Evolutionary conservation across 768 basidiomycete species (phyloP).

Genomic region (Cystobasidium onofrii): DNA sequence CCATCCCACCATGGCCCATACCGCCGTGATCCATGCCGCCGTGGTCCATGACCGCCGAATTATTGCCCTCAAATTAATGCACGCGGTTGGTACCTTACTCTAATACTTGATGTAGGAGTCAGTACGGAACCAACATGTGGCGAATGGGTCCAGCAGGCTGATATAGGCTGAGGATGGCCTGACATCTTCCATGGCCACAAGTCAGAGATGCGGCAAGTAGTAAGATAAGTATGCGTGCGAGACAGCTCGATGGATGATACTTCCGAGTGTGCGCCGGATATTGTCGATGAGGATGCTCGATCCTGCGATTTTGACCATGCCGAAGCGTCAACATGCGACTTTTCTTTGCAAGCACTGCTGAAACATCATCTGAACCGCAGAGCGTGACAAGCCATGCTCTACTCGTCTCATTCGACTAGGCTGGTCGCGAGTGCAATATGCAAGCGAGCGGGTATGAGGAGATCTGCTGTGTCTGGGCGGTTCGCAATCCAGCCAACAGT

Average conservation of each 20-base stretch:
- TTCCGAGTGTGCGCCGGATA: too few species aligned
- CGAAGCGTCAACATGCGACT: too few species aligned
- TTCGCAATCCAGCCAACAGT: neutral
- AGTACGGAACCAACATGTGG: constrained; percentile 3
- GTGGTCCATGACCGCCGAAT: too few species aligned
- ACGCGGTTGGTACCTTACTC: too few species aligned
- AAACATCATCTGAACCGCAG: neutral
- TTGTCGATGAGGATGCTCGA: too few species aligned
- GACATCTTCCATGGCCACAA: neutral
- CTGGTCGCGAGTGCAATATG: neutral
- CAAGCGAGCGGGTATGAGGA: neutral
- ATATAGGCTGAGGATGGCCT: neutral
- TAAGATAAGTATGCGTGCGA: too few species aligned
- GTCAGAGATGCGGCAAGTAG: too few species aligned
- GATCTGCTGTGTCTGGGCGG: neutral
- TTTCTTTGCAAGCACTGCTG: too few species aligned
- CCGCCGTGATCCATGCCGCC: constrained; percentile 23
- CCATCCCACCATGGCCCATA: constrained; percentile 20
- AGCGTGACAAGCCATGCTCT: neutral
- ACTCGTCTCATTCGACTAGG: neutral
- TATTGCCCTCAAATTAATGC: too few species aligned
- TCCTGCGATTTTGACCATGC: too few species aligned
- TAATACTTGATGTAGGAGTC: too few species aligned
- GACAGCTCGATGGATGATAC: too few species aligned
- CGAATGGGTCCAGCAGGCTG: neutral